Conservation (phyloP, 371 early-diverging fungal species). For the Rhizopus microsporus region DNA sequence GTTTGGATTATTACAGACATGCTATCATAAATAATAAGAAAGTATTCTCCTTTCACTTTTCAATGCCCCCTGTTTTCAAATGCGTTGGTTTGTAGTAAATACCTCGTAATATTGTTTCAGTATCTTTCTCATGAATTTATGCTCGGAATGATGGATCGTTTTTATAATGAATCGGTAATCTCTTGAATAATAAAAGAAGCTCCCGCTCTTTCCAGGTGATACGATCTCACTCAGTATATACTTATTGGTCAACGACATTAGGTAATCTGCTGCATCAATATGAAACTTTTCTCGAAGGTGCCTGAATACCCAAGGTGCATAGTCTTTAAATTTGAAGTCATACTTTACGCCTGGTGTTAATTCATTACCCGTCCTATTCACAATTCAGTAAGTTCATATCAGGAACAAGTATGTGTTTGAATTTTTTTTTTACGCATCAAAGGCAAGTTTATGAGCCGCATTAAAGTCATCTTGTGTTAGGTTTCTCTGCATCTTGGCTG, state of each 20-base stretch:
- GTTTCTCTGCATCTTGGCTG: constrained; percentile 76
- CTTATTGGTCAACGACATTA: constrained; percentile 93
- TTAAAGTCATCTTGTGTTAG: constrained; percentile 78
- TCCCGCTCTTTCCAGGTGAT: constrained; percentile 93
- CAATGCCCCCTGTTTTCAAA: background rate
- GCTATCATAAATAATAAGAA: constrained; percentile 40
- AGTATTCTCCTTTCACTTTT: too few relatives aligned
- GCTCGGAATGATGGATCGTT: constrained; percentile 93
- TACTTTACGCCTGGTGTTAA: constrained; percentile 91
- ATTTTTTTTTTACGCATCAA: constrained; percentile 71
- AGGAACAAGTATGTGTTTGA: too few relatives aligned
- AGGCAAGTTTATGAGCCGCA: constrained; percentile 90
- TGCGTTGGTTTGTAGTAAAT: background rate
- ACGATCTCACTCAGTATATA: constrained; percentile 95
- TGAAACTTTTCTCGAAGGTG: constrained; percentile 84
- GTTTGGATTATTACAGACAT: constrained; percentile 89
- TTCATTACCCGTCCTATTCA: constrained; percentile 83
- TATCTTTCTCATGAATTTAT: constrained; percentile 87
- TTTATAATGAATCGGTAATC: constrained; percentile 98
- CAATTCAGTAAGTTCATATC: background rate
- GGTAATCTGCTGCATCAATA: constrained; percentile 93
- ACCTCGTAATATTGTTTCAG: constrained; percentile 83
- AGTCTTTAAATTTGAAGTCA: constrained; percentile 98
- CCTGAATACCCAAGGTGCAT: constrained; percentile 97
- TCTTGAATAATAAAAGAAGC: constrained; percentile 95